Evolutionary conservation across 495 filamentous ascomycete species (phyloP).

Genomic region (Trichoderma orchidacearum): DNA sequence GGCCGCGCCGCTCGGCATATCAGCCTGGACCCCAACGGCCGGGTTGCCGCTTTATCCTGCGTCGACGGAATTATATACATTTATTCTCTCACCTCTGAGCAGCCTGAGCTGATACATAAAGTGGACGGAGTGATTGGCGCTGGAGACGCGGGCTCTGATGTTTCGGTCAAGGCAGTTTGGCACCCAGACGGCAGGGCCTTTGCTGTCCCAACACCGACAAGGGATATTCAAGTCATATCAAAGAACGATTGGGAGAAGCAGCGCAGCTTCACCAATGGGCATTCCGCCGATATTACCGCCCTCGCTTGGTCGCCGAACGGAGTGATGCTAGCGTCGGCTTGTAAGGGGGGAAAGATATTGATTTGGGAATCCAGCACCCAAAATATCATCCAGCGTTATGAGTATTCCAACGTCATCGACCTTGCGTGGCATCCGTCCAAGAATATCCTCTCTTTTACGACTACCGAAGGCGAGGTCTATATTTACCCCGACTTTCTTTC

Average conservation of each 20-base stretch:
- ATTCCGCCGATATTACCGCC: slow-evolving; percentile 76
- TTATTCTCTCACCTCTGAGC: slow-evolving; percentile 69
- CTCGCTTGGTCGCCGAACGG: slow-evolving; percentile 92
- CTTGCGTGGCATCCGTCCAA: slow-evolving; percentile 83
- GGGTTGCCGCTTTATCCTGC: slow-evolving; percentile 65
- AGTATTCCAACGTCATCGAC: slow-evolving; percentile 68
- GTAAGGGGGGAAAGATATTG: slow-evolving; percentile 65
- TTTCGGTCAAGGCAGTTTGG: slow-evolving; percentile 68
- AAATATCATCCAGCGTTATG: slow-evolving; percentile 54
- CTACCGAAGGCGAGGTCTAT: slow-evolving; percentile 77
- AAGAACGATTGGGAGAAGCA: slow-evolving; percentile 78
- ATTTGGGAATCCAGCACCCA: slow-evolving; percentile 88
- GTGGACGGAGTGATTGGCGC: slow-evolving; percentile 74
- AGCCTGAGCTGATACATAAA: slow-evolving; percentile 66
- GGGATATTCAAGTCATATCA: slow-evolving; percentile 79
- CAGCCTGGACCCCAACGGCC: slow-evolving; percentile 72
- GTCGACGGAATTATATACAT: slow-evolving; percentile 80
- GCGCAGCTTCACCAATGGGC: slow-evolving; percentile 59
- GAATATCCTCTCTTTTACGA: slow-evolving; percentile 83
- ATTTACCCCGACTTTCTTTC: slow-evolving; percentile 74
- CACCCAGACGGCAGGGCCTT: slow-evolving; percentile 93
- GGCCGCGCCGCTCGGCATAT: slow-evolving; percentile 77
- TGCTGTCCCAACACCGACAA: slow-evolving; percentile 66
- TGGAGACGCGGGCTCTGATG: slow-evolving; percentile 65
- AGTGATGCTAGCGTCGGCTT: slow-evolving; percentile 69